Evolutionary conservation across 163 green algal species (phyloP), one percentile per base, ranked within the genome.

Genomic region (Scenedesmus sp.): DNA sequence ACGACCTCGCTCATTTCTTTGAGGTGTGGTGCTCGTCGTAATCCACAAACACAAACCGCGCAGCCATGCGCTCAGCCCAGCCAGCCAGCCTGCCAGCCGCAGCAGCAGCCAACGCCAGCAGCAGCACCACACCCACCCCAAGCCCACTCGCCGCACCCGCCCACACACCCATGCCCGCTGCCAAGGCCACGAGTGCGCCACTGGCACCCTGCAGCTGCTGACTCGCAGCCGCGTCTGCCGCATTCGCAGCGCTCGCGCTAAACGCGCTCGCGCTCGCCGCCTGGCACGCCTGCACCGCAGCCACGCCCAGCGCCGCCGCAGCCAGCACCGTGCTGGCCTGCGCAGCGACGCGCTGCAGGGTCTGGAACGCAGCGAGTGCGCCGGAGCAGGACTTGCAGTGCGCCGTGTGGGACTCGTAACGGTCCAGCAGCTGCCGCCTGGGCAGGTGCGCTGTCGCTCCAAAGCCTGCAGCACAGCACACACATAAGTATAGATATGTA

Each of bases 371-470:
- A 13, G 37, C 40, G 3, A 89, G 84, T 3, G 84, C 84, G 9
- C 22, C 12, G 53, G 65, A 51, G 84, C 84, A 89, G 22, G 76
- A 82, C 26, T n/a, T 46, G 84, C 84, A 89, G 43, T 89, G 84
- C 35, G 49, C 35, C 9, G 84, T 89, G 84, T 89, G 84, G 37
- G 61, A 72, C 26, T 82, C 59, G 42, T 73, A 89, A 12, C 84
- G 84, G 42, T 83, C 44, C 22, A 89, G 84, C 22, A 89, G 43
- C 42, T 49, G 42, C 24, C 35, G 26, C 12, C 84, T 68, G 7
- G 61, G 84, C 65, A 83, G 65, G 15, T 72, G 59, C 59, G 33
- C 4, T 3, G 59, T 35, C 10, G 59, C 59, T 10, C 59, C 59
- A 72, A 72, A 72, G 59, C 59, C 59, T 72, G 59, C 59, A 35